A percentile compares a stretch with the other conserved stretches of the same genome.
Evolutionary conservation across 1,139 yeast genomes (phyloP).

Genomic region (Torulaspora pretoriensis): DNA sequence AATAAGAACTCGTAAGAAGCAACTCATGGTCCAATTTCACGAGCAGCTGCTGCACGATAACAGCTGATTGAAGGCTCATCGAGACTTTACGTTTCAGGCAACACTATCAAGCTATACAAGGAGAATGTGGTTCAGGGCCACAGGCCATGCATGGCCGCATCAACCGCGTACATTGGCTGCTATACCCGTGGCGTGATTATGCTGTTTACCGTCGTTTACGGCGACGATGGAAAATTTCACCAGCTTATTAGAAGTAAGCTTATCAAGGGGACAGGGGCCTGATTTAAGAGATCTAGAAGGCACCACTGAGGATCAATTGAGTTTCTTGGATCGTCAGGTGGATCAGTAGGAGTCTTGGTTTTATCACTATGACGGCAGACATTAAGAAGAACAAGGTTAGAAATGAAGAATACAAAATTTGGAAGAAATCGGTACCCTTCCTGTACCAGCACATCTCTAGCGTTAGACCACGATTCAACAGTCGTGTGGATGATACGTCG

Average conservation of each 20-base stretch:
- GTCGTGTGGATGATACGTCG: constrained; percentile 21
- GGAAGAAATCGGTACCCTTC: constrained; percentile 95
- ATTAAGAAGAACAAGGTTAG: constrained; percentile 38
- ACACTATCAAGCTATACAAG: not conserved
- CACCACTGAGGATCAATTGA: constrained; percentile 3
- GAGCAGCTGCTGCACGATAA: constrained; percentile 18
- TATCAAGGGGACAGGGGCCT: constrained; percentile 10
- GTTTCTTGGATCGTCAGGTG: not conserved
- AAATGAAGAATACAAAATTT: constrained; percentile 74
- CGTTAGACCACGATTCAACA: constrained; percentile 56
- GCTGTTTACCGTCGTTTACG: constrained; percentile 9
- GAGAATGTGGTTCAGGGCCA: not conserved
- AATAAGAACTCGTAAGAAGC: constrained; percentile 28
- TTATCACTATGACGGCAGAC: constrained; percentile 14
- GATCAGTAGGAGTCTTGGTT: not conserved
- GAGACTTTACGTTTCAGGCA: not conserved
- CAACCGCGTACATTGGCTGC: not conserved
- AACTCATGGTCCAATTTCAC: constrained; percentile 29
- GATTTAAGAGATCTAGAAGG: constrained; percentile 3
- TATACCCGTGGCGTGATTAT: constrained; percentile 10
- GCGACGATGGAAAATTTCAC: constrained; percentile 8
- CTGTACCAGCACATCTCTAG: constrained; percentile 59
- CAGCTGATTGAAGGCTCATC: not conserved
- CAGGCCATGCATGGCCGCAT: constrained; percentile 1
- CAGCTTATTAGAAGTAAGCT: constrained; percentile 7